Base-by-base conservation (phyloP, 2,329 filamentous ascomycete genomes). In the Dendrostoma leiphaemia region DNA sequence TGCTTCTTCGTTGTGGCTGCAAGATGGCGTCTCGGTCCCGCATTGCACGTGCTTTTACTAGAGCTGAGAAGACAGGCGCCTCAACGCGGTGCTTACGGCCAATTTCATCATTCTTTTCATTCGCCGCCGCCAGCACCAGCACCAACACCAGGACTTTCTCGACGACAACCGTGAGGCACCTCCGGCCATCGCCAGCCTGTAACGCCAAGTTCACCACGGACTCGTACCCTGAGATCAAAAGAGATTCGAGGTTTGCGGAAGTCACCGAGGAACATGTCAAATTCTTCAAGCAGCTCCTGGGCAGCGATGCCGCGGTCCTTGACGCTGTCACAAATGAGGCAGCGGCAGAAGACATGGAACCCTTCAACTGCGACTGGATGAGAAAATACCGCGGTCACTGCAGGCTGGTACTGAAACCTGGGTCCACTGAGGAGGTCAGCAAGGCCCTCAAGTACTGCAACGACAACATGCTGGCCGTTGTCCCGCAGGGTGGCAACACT, bases 341-440 rank as follows among this genome's bases (percentile, higher is more conserved):
- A 28, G 69, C 85, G 13, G 75, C 79, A 2, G 89, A 90, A 64
- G 94, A 97, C 67, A 80, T 97, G 61, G 90, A 94, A 68, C 83
- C 89, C 7, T 99, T 91, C 80, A 99, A 99, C 73, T 85, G 86
- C 68, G 94, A 99, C 74, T 99, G 95, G 94, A 97, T 99, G 92
- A 87, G 90, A 72, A 99, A 99, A 75, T 99, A 96, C 76, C 86
- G 90, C 58, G 95, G 94, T 28, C 91, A 97, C 72, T 85, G 90
- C 58, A 85, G 86, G 66, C 77, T 99, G 24, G 91, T 97, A 4
- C 75, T 99, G 59, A 95, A 91, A 74, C 94, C 94, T 10, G 83
- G 81, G 48, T 88, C 84, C 15, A 93, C 90, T 0, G 86, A 93
- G 64, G 88, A 99, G 72, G 90, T 97, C 64, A 96, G 91, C 82